Evolutionary conservation across 2,329 filamentous ascomycete species (phyloP).

Genomic region (Colletotrichum karsti): DNA sequence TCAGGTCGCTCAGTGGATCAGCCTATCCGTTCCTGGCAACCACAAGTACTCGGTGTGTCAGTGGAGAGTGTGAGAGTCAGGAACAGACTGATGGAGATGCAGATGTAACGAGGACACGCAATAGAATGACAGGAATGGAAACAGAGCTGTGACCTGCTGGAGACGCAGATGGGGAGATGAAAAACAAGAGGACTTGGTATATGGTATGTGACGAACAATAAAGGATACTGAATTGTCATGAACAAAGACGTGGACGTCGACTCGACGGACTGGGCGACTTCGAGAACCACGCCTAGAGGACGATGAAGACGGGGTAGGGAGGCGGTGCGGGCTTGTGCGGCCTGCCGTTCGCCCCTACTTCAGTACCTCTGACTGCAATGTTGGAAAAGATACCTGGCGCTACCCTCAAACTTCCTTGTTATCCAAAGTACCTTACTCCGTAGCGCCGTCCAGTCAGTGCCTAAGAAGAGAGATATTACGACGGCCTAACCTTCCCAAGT

Average conservation of each 20-base stretch:
- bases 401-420: too few species aligned
- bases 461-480: too few species aligned
- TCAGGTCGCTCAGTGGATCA: background rate
- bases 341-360: background rate
- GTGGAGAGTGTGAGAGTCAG: constrained; percentile 13
- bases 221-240: background rate
- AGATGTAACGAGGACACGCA: background rate
- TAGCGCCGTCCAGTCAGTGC: too few species aligned
- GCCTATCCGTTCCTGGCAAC: constrained; percentile 7
- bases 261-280: background rate
- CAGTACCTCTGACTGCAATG: too few species aligned
- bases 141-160: background rate
- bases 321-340: constrained; percentile 5
- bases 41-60: background rate
- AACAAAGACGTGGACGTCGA: background rate
- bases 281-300: background rate
- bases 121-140: background rate
- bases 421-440: too few species aligned
- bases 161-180: background rate
- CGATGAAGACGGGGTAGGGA: background rate
- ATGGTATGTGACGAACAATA: background rate
- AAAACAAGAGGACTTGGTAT: background rate
- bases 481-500: too few species aligned
- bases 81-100: background rate
- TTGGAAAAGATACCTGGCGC: too few species aligned